phyloP scores from a whole-genome alignment of 1,284 basidiomycete species.

The Cerioporus squamosus region DNA sequence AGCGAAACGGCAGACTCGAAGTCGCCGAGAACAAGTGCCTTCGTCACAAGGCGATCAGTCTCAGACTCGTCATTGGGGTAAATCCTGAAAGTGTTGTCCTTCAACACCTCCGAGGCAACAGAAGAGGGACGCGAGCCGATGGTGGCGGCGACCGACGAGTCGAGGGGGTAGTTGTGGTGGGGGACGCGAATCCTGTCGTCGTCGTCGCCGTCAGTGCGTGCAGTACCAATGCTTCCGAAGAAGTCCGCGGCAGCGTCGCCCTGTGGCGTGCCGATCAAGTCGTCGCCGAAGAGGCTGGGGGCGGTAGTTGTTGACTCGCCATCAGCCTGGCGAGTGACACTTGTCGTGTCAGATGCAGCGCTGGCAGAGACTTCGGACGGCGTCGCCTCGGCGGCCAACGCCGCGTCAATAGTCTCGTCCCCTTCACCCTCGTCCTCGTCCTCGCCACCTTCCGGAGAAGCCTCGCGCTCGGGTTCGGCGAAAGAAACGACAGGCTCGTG shows the following conservation, averaged over 20 bases:
- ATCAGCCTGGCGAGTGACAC: constrained; percentile 62
- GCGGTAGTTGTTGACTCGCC: constrained; percentile 82
- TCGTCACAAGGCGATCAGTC: constrained; percentile 88
- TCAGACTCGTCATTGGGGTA: constrained; percentile 91
- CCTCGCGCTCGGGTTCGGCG: constrained; percentile 64
- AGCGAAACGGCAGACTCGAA: constrained; percentile 92
- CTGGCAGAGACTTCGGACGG: constrained; percentile 76
- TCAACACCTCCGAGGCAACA: constrained; percentile 73
- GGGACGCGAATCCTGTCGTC: constrained; percentile 62
- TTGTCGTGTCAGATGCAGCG: constrained; percentile 67
- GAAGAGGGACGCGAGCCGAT: constrained; percentile 88
- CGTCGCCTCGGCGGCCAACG: constrained; percentile 51
- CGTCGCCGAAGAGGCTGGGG: constrained; percentile 89
- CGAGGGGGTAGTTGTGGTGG: constrained; percentile 77
- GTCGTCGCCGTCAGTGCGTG: constrained; percentile 59
- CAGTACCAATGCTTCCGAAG: constrained; percentile 81
- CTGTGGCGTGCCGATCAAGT: constrained; percentile 64
- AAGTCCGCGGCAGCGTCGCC: constrained; percentile 81
- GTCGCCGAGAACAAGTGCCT: constrained; percentile 93
- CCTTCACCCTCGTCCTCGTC: constrained; percentile 49
- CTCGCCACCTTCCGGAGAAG: constrained; percentile 29
- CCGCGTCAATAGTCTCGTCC: constrained; percentile 50
- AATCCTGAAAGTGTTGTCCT: constrained; percentile 88
- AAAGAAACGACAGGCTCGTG: constrained; percentile 81
- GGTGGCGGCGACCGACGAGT: constrained; percentile 91